Conservation (phyloP, 257 asterid genomes). For the Nicotiana obtusifolia region DNA sequence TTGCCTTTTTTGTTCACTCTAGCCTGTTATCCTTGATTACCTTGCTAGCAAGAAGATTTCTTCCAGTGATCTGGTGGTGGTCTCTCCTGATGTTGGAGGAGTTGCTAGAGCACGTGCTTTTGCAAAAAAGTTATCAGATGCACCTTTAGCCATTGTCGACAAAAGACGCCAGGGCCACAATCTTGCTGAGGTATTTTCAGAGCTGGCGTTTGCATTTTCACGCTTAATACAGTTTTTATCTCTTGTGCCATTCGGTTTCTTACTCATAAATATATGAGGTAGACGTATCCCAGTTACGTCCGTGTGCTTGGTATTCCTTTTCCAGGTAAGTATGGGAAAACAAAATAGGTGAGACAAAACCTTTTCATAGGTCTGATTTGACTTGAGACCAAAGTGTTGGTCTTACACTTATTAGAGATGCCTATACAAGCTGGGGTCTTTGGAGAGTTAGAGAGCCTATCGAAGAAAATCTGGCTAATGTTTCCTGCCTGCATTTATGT, state of each 20-base stretch:
- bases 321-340: not conserved
- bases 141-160: conserved; percentile 90
- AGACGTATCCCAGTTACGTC: not conserved
- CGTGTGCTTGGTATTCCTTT: not conserved
- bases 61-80: conserved; percentile 79
- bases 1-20: conserved; percentile 11
- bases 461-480: too few relatives aligned
- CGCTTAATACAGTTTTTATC: not conserved
- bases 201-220: not conserved
- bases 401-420: not conserved
- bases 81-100: conserved; percentile 96
- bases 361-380: not conserved
- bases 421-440: too few relatives aligned
- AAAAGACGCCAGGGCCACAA: conserved; percentile 83
- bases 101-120: conserved; percentile 94
- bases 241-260: not conserved
- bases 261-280: not conserved
- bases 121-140: conserved; percentile 84
- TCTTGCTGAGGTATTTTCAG: conserved; percentile 63
- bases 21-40: conserved; percentile 89
- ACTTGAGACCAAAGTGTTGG: not conserved
- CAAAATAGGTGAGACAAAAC: not conserved
- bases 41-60: conserved; percentile 84
- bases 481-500: too few relatives aligned
- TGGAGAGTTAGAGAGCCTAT: too few relatives aligned